Percentiles rank a stretch among this genome's conserved stretches.
Evolutionary conservation across 1,284 basidiomycete species (phyloP).

Genomic region (Rhodofomes roseus): DNA sequence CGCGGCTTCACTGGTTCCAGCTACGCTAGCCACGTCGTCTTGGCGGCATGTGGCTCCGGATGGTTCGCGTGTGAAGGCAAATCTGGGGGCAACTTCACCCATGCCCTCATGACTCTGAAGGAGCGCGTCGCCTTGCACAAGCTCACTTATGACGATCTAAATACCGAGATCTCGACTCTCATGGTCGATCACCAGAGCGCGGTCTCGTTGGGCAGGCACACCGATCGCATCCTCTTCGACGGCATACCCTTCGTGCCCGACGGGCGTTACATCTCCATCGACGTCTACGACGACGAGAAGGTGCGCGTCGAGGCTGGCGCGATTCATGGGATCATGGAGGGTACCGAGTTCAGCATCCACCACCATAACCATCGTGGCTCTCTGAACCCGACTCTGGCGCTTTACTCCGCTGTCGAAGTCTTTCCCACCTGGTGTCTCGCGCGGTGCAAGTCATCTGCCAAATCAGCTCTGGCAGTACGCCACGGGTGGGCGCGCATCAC

Average conservation of each 20-base stretch:
- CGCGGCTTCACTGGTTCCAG: conserved; percentile 46
- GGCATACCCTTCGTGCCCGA: conserved; percentile 51
- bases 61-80: conserved; percentile 55
- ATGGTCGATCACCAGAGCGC: conserved; percentile 41
- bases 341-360: conserved; percentile 57
- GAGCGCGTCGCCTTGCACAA: conserved; percentile 45
- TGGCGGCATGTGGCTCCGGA: conserved; percentile 51
- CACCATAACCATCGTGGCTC: conserved; percentile 55
- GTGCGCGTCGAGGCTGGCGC: conserved; percentile 51
- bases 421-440: conserved; percentile 56
- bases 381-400: conserved; percentile 49
- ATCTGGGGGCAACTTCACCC: conserved; percentile 58
- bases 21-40: conserved; percentile 43
- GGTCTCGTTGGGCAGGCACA: conserved; percentile 45
- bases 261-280: conserved; percentile 41
- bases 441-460: conserved; percentile 34
- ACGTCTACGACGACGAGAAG: conserved; percentile 34
- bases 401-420: conserved; percentile 45
- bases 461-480: conserved; percentile 29
- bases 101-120: conserved; percentile 44
- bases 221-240: conserved; percentile 49
- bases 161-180: conserved; percentile 34
- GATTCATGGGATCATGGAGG: conserved; percentile 56
- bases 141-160: conserved; percentile 46
- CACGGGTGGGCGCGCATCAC: conserved; percentile 54